Evolutionary conservation across 257 asterid species (phyloP), one percentile per base, ranked within the genome.

Genomic region (Rehmannia glutinosa): DNA sequence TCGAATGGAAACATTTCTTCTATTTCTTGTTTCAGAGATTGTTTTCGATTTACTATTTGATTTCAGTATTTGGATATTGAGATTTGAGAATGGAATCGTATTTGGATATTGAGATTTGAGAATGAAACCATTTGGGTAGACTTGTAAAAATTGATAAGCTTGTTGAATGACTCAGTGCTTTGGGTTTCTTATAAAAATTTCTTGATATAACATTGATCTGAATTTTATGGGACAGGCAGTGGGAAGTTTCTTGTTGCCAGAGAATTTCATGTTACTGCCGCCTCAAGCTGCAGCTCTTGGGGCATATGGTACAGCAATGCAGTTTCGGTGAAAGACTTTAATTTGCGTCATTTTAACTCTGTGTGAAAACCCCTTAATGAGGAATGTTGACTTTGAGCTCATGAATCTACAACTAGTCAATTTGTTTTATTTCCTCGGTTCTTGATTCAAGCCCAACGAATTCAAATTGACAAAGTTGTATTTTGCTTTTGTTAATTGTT

Each of bases 251-350:
- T 50, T 10, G 17, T 28, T 32, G 27, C 38, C 62, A 25, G 39
- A 70, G 65, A 33, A 58, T 27, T 64, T 41, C 41, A 27, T 24
- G 76, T 43, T 59, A 21, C 19, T 21, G 39, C 12, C 16, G 30
- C 30, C 36, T 54, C 53, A 47, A 45, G 66, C 67, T 60, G 71
- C 63, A 52, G 42, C 24, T 65, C 21, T 39, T 38, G 62, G 15
- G 52, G 71, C 64, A 32, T 46, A 64, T 15, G 77, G 57, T 71
- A 66, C 36, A 32, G n/a, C 46, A 30, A 54, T n/a, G n/a, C n/a
- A n/a, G n/a, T n/a, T n/a, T n/a, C n/a, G n/a, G n/a, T n/a, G n/a
- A n/a, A n/a, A n/a, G n/a, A n/a, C n/a, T n/a, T n/a, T n/a, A n/a
- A n/a, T n/a, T n/a, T n/a, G n/a, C n/a, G n/a, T n/a, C n/a, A n/a